Evolutionary conservation across 345 rosid species (phyloP).

Genomic region (Mallotus nudiflorus): DNA sequence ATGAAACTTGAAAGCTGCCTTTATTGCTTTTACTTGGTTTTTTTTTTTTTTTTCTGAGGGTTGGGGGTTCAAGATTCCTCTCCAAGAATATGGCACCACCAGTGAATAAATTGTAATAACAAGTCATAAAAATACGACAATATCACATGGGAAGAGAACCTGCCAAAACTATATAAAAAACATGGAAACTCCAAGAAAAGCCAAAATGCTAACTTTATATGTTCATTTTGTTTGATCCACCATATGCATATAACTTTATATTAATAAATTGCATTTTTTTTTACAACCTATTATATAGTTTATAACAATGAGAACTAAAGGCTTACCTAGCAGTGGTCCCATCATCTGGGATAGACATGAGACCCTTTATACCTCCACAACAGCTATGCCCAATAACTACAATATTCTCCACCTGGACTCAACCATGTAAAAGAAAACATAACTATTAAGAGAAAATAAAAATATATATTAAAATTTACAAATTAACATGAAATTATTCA

Average conservation of each 20-base stretch:
- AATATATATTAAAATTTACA: not conserved
- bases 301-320: too few relatives aligned
- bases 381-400: constrained; percentile 92
- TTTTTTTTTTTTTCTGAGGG: not conserved
- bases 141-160: constrained; percentile 12
- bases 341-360: constrained; percentile 73
- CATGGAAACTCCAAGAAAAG: constrained; percentile 3
- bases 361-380: constrained; percentile 97
- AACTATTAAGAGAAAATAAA: not conserved
- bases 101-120: not conserved
- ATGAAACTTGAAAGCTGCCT: not conserved
- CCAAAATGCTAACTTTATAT: not conserved
- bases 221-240: too few relatives aligned
- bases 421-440: not conserved
- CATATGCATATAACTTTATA: too few relatives aligned
- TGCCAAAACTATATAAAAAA: not conserved
- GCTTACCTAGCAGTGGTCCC: constrained; percentile 54
- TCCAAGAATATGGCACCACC: constrained; percentile 29
- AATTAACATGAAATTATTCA: too few relatives aligned
- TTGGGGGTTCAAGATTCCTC: constrained; percentile 24
- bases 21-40: constrained; percentile 6
- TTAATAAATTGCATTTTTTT: too few relatives aligned
- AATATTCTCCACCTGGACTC: constrained; percentile 77
- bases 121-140: constrained; percentile 6
- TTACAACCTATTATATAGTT: too few relatives aligned